A percentile compares a stretch with the other conserved stretches of the same genome.
These are phyloP conservation scores for Fusarium heterosporum DNA, from an alignment of 2,329 filamentous ascomycete genomes.

Conservation along the genomic window DNA sequence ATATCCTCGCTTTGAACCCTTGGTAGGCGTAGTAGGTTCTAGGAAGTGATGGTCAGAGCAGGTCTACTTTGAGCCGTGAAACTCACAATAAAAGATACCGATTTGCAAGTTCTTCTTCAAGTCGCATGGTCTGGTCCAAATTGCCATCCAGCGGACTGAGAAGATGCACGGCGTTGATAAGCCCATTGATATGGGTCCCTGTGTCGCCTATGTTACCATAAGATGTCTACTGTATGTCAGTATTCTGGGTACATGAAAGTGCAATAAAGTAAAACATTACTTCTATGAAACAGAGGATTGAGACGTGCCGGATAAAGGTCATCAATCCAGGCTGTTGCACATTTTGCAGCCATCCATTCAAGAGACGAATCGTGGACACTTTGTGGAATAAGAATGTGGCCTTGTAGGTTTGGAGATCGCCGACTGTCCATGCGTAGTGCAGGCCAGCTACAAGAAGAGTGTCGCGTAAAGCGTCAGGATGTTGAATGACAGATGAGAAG, in stretches of 20 bases:
- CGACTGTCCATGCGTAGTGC: conserved; percentile 42
- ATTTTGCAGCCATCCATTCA: conserved; percentile 36
- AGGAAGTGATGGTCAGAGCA: background rate
- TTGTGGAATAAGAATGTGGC: conserved; percentile 42
- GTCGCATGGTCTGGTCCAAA: background rate
- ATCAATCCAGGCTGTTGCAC: conserved; percentile 17
- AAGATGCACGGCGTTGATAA: conserved; percentile 32
- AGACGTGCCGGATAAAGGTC: conserved; percentile 39
- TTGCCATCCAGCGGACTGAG: conserved; percentile 16
- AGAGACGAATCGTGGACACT: conserved; percentile 26
- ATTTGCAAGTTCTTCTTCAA: conserved; percentile 40
- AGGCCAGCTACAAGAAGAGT: conserved; percentile 37
- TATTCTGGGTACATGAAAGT: fast-evolving
- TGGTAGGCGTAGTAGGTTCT: conserved; percentile 38
- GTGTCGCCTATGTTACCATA: conserved; percentile 36
- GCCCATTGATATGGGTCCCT: conserved; percentile 39
- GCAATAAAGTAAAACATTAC: background rate
- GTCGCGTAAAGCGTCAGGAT: conserved; percentile 37
- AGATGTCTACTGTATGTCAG: conserved; percentile 6
- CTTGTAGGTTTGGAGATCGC: conserved; percentile 32
- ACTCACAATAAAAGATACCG: conserved; percentile 41
- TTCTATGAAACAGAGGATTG: conserved; percentile 36
- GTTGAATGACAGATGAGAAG: conserved; percentile 28
- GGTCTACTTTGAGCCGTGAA: fast-evolving
- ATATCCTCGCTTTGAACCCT: conserved; percentile 39